These are phyloP conservation scores for Coccomyxa subellipsoidea DNA, from an alignment of 163 green algal genomes.

Conservation along the genomic window DNA sequence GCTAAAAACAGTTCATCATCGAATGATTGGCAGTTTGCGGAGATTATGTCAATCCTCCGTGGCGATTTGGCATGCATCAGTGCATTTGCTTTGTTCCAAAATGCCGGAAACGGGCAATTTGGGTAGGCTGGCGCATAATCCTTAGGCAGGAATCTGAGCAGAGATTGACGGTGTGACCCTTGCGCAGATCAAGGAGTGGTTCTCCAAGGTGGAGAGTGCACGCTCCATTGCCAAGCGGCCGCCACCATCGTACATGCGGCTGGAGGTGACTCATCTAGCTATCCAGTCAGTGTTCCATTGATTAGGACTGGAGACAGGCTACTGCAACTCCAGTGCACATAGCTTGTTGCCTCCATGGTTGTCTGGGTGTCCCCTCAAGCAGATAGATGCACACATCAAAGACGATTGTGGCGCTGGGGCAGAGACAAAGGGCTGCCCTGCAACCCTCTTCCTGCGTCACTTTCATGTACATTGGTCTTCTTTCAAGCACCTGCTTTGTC, in stretches of 20 bases:
- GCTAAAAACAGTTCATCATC: background rate
- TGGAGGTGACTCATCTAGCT: too few species aligned
- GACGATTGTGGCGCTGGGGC: too few species aligned
- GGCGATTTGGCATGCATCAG: too few species aligned
- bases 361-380: too few species aligned
- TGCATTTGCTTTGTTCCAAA: too few species aligned
- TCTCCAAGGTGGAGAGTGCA: background rate
- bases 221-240: background rate
- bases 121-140: too few species aligned
- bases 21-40: background rate
- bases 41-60: background rate
- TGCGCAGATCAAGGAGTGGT: constrained; percentile 3
- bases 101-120: too few species aligned
- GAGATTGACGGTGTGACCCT: background rate
- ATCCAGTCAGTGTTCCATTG: background rate
- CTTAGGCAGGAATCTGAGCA: background rate
- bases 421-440: background rate
- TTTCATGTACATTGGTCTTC: too few species aligned
- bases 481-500: too few species aligned
- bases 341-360: background rate
- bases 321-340: background rate
- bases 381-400: too few species aligned
- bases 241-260: background rate
- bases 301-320: background rate
- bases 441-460: background rate